Evolutionary conservation across 139 green algal genomes (phyloP).

Genomic region (Choricystis sp.): DNA sequence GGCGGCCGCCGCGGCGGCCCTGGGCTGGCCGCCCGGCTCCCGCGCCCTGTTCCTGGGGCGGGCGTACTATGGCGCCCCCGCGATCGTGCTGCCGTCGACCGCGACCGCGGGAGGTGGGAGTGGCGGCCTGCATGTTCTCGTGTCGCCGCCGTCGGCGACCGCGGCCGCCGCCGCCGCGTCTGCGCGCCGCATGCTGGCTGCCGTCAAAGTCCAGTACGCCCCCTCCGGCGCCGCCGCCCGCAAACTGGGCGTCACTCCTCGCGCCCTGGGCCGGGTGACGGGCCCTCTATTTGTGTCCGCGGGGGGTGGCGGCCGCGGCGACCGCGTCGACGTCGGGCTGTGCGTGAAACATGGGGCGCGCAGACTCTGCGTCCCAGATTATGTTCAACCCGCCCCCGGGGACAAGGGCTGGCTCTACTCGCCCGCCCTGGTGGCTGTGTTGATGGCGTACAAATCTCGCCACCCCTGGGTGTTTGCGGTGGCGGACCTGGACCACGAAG

Average conservation of each 20-base stretch:
- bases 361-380: slow-evolving; percentile 58
- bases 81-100: slow-evolving; percentile 38
- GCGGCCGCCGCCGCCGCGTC: slow-evolving; percentile 8
- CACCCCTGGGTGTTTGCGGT: slow-evolving; percentile 32
- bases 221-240: slow-evolving; percentile 24
- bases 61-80: slow-evolving; percentile 59
- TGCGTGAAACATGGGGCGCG: slow-evolving; percentile 46
- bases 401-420: slow-evolving; percentile 57
- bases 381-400: slow-evolving; percentile 11
- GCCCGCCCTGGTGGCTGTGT: slow-evolving; percentile 23
- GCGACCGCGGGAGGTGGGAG: slow-evolving; percentile 17
- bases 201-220: slow-evolving; percentile 28
- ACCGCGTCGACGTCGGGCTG: slow-evolving; percentile 63
- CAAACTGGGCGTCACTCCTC: slow-evolving; percentile 27
- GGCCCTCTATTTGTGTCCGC: slow-evolving; percentile 2
- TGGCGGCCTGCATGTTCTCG: slow-evolving; percentile 8
- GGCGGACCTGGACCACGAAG: slow-evolving; percentile 10
- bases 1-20: not conserved
- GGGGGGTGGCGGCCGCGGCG: not conserved
- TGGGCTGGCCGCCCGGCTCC: slow-evolving; percentile 15
- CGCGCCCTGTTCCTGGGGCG: slow-evolving; percentile 49
- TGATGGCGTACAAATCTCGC: slow-evolving; percentile 43
- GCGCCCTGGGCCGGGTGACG: slow-evolving; percentile 49
- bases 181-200: slow-evolving; percentile 21
- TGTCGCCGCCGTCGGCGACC: slow-evolving; percentile 14